Percentiles rank a stretch among this genome's conserved stretches.
Evolutionary conservation across 2,329 filamentous ascomycete genomes (phyloP).

Genomic region (Exophiala sideris): DNA sequence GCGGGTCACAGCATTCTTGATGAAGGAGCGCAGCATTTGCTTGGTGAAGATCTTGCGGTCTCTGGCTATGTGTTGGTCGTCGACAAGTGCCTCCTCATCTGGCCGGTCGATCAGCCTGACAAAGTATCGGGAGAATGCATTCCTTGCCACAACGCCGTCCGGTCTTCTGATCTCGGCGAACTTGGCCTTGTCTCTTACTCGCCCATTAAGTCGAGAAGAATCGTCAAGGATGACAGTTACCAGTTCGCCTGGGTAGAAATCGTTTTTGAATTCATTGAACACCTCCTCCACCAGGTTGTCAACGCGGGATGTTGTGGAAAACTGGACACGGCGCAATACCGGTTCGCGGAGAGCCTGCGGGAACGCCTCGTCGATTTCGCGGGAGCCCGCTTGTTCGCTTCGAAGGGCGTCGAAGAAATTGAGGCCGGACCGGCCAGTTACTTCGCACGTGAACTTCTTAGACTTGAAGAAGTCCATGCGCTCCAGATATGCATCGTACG

Average conservation of each 20-base stretch:
- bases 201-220: constrained; percentile 62
- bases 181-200: constrained; percentile 80
- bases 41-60: constrained; percentile 94
- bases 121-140: constrained; percentile 73
- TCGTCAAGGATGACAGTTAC: constrained; percentile 70
- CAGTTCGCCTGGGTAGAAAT: constrained; percentile 86
- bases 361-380: constrained; percentile 86
- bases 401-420: constrained; percentile 89
- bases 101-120: constrained; percentile 68
- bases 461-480: constrained; percentile 44
- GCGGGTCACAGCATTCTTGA: constrained; percentile 88
- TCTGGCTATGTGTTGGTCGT: constrained; percentile 76
- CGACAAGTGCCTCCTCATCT: constrained; percentile 74
- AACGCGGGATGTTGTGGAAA: constrained; percentile 82
- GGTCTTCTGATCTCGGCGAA: constrained; percentile 59
- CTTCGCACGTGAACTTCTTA: constrained; percentile 89
- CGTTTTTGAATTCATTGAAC: constrained; percentile 66
- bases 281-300: constrained; percentile 61
- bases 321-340: constrained; percentile 85
- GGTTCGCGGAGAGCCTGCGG: constrained; percentile 88
- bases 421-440: constrained; percentile 86
- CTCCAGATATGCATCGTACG: constrained; percentile 82
- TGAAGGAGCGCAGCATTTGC: constrained; percentile 85
- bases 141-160: constrained; percentile 65
- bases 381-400: constrained; percentile 72